phyloP scores from a whole-genome alignment of 2,329 filamentous ascomycete species.

The Alternaria sp. region DNA sequence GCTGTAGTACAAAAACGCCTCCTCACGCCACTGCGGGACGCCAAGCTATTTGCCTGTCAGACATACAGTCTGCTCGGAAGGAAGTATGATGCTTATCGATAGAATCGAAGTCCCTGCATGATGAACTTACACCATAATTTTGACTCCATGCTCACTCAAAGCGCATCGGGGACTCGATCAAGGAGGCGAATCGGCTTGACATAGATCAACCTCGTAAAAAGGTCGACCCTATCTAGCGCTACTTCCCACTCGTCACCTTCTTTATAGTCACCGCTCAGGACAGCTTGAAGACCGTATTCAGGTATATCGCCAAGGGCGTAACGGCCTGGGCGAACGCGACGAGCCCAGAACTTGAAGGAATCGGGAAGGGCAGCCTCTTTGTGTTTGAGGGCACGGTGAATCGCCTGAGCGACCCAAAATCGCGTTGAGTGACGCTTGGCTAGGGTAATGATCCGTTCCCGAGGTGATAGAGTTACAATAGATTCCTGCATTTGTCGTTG shows the following conservation, averaged over 20 bases:
- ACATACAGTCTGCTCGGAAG: not conserved
- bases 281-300: constrained; percentile 23
- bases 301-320: constrained; percentile 21
- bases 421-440: constrained; percentile 43
- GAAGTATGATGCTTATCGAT: not conserved
- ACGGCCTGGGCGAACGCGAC: not conserved
- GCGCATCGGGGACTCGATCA: constrained; percentile 19
- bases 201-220: constrained; percentile 39
- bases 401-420: constrained; percentile 61
- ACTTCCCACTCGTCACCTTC: constrained; percentile 57
- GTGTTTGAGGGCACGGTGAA: constrained; percentile 66
- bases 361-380: constrained; percentile 59
- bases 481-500: constrained; percentile 56
- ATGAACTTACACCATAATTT: not conserved
- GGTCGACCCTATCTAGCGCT: constrained; percentile 46
- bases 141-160: not conserved
- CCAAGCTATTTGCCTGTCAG: not conserved
- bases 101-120: not conserved
- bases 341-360: constrained; percentile 50
- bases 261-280: constrained; percentile 22
- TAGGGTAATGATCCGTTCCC: constrained; percentile 52
- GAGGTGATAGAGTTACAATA: constrained; percentile 54
- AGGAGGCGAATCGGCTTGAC: constrained; percentile 50
- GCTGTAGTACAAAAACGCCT: constrained; percentile 31
- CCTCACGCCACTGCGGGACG: constrained; percentile 1